These are phyloP conservation scores for Lyophyllum semitale DNA, from an alignment of 768 basidiomycete species.

Conservation along the genomic window DNA sequence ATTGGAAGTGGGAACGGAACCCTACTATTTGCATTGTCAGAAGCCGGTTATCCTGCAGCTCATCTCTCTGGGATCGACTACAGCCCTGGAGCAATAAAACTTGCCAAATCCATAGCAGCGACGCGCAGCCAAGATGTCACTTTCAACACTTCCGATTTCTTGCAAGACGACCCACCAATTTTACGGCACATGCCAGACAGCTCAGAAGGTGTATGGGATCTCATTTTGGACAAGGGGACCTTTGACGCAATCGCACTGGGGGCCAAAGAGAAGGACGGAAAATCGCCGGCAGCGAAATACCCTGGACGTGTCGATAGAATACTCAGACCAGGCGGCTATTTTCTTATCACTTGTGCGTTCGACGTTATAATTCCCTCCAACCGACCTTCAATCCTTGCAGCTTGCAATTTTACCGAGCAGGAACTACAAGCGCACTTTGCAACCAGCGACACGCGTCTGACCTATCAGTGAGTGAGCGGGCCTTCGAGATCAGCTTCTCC, in stretches of 20 bases:
- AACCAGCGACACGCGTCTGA: constrained; percentile 46
- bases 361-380: too few species aligned
- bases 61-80: constrained; percentile 74
- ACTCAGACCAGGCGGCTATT: constrained; percentile 66
- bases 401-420: constrained; percentile 85
- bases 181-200: constrained; percentile 23
- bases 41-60: constrained; percentile 60
- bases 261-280: constrained; percentile 54
- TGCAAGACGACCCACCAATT: constrained; percentile 50
- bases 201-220: constrained; percentile 56
- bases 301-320: constrained; percentile 55
- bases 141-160: constrained; percentile 67
- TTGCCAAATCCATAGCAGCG: constrained; percentile 59
- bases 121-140: constrained; percentile 45
- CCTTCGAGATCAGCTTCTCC: neutral
- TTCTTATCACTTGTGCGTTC: constrained; percentile 78
- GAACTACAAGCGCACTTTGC: constrained; percentile 63
- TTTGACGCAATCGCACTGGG: constrained; percentile 83
- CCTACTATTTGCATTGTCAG: constrained; percentile 68
- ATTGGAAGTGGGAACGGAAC: constrained; percentile 83
- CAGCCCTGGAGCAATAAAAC: constrained; percentile 66
- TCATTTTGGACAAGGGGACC: constrained; percentile 86
- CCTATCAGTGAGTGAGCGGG: constrained; percentile 61
- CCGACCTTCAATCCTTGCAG: constrained; percentile 34
- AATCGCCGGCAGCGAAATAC: constrained; percentile 57